phyloP scores from a whole-genome alignment of 2,329 filamentous ascomycete genomes.

The Botrytis elliptica region DNA sequence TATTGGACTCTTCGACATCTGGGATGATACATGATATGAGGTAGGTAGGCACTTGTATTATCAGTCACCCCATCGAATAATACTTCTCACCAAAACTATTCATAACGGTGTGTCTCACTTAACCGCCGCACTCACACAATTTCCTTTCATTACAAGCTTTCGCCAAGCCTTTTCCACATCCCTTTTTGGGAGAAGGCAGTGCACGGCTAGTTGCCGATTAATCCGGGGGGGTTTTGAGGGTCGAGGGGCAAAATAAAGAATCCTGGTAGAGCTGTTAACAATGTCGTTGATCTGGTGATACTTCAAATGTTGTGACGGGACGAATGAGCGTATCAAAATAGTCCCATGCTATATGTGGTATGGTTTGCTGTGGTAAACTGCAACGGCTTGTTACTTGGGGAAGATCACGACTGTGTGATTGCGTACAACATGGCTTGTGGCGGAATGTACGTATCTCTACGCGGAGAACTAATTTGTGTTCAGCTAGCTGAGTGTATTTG shows the following conservation, averaged over 20 bases:
- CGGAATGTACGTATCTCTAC: background rate
- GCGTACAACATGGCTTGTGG: background rate
- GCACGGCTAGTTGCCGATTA: background rate
- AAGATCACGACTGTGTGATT: background rate
- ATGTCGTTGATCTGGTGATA: background rate
- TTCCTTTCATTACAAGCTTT: background rate
- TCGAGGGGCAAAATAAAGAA: background rate
- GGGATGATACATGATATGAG: background rate
- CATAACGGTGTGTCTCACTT: background rate
- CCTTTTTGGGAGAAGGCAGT: background rate
- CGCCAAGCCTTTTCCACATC: background rate
- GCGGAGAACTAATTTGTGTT: background rate
- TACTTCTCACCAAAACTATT: background rate
- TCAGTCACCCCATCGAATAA: background rate
- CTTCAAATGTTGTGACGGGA: background rate
- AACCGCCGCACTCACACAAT: background rate
- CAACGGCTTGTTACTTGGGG: background rate
- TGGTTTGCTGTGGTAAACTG: background rate
- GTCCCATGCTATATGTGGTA: background rate
- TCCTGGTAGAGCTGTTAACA: background rate
- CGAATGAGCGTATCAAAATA: background rate
- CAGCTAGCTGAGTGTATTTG: constrained; percentile 2
- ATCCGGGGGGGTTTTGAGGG: background rate
- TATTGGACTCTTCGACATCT: background rate
- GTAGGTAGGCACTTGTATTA: background rate